Base-by-base conservation (phyloP, 2,329 filamentous ascomycete genomes). In the Cephalotrichum gorgonifer region DNA sequence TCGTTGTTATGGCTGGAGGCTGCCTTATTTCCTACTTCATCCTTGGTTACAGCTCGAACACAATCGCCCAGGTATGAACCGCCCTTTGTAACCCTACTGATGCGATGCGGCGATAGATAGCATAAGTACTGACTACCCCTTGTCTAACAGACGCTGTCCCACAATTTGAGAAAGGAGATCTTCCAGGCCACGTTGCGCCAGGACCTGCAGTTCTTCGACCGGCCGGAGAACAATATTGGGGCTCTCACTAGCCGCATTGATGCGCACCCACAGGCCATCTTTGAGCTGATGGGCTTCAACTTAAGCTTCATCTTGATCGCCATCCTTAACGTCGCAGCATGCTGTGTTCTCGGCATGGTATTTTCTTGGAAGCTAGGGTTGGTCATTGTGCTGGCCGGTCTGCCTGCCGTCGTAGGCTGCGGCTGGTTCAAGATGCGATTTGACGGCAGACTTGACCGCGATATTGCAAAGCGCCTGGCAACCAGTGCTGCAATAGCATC, bases 141-240 rank as follows among this genome's bases (percentile, higher is more conserved):
- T n/a, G n/a, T n/a, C n/a, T n/a, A n/a, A n/a, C n/a, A 26, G 15
- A 14, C 27, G 1, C 64, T 69, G 54, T 47, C 62, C 15, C 54
- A 56, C 12, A 44, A 52, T 4, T 56, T 68, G 33, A 64, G 68
- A 2, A 52, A 55, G 8, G 65, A 70, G 44, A 56, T 69, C n/a
- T 70, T 82, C 49, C 64, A 69, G 43, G 75, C 72, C 44, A 72
- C 76, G 1, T 63, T 81, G 5, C 66, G 70, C 20, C 76, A 81
- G 55, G 73, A 79, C 51, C 75, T 81, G 59, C 53, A 64, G 11
- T 72, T 71, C 55, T 72, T 71, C 51, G 68, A 72, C 53, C 51
- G 60, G 7, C 57, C 62, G 0, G 57, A 61, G 5, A 65, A 69
- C 35, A 60, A 60, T 39, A 66, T 66, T 2, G 68, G 68, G 1